Conservation (phyloP, 495 filamentous ascomycete species). For the Aspergillus kassunensis region DNA sequence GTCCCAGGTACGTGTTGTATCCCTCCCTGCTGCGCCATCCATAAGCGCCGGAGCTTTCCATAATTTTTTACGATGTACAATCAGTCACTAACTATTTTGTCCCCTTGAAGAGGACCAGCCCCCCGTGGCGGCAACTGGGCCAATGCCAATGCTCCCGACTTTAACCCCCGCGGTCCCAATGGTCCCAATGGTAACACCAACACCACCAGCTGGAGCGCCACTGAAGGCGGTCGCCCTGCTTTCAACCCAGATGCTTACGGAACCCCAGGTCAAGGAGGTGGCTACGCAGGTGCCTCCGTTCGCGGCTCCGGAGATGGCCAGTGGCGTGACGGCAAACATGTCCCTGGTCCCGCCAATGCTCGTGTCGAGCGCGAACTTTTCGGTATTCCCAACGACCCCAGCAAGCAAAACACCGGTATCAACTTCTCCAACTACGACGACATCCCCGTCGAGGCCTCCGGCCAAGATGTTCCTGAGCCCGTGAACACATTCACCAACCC, state of each 20-base stretch:
- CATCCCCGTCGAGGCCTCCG: constrained; percentile 96
- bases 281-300: constrained; percentile 43
- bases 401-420: constrained; percentile 94
- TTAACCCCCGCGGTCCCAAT: constrained; percentile 57
- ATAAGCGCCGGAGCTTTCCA: no score
- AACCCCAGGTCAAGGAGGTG: constrained; percentile 50
- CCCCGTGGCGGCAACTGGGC: constrained; percentile 70
- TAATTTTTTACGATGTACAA: not conserved
- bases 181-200: constrained; percentile 47
- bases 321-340: constrained; percentile 96
- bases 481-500: constrained; percentile 88
- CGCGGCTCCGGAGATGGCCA: constrained; percentile 89
- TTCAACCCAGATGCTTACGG: constrained; percentile 72
- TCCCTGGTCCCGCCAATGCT: constrained; percentile 80
- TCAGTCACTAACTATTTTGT: constrained; percentile 9
- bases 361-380: constrained; percentile 94
- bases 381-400: constrained; percentile 86
- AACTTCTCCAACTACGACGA: constrained; percentile 99
- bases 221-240: constrained; percentile 30
- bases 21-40: no score
- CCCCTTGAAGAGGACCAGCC: constrained; percentile 21
- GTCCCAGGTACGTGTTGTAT: constrained; percentile 34
- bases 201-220: constrained; percentile 34
- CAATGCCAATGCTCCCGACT: constrained; percentile 59
- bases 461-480: constrained; percentile 89